Conservation (phyloP, 768 basidiomycete genomes). For the Collybia sp. region DNA sequence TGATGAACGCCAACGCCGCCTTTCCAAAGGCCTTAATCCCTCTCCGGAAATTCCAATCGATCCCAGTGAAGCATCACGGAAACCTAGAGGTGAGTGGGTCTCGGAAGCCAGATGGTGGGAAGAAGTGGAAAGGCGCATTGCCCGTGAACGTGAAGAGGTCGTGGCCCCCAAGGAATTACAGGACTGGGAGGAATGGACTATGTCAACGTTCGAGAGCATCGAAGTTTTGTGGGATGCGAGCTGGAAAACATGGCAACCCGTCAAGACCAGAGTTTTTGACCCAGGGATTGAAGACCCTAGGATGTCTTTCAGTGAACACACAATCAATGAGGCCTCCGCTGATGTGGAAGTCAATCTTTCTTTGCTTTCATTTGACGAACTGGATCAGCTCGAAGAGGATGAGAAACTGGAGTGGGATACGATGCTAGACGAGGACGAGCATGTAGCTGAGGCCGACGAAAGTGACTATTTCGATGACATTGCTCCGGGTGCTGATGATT, state of each 20-base stretch:
- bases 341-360: slow-evolving; percentile 47
- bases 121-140: slow-evolving; percentile 59
- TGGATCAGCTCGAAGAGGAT: slow-evolving; percentile 23
- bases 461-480: slow-evolving; percentile 10
- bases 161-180: slow-evolving; percentile 8
- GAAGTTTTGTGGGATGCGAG: slow-evolving; percentile 79
- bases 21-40: slow-evolving; percentile 61
- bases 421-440: slow-evolving; percentile 1
- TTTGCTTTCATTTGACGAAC: slow-evolving; percentile 46
- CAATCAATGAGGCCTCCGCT: slow-evolving; percentile 13
- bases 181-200: slow-evolving; percentile 70
- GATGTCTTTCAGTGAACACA: slow-evolving; percentile 7
- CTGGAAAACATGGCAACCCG: slow-evolving; percentile 55
- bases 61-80: slow-evolving; percentile 59
- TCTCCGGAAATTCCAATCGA: slow-evolving; percentile 72
- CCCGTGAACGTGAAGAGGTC: slow-evolving; percentile 29
- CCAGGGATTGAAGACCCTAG: background rate
- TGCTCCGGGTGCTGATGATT: slow-evolving; percentile 42
- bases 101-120: slow-evolving; percentile 75
- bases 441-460: slow-evolving; percentile 5
- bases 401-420: slow-evolving; percentile 11
- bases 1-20: slow-evolving; percentile 80
- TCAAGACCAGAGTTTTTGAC: background rate
- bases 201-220: slow-evolving; percentile 88
- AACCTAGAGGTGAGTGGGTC: slow-evolving; percentile 57